Evolutionary conservation across 2,329 filamentous ascomycete genomes (phyloP), one percentile per base, ranked within the genome.

Genomic region (Calonectria hawksworthii): DNA sequence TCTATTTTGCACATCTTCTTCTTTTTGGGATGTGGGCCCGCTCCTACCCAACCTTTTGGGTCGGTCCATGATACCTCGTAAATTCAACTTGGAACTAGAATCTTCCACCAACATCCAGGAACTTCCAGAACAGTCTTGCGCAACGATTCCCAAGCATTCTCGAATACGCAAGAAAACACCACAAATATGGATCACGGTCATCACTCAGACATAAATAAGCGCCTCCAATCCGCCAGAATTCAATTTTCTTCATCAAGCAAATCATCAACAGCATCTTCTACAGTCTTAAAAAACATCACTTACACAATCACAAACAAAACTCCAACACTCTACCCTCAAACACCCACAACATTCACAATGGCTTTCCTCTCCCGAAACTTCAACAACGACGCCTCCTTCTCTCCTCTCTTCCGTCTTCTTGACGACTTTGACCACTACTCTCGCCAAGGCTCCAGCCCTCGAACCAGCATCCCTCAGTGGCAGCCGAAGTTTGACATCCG

Each of bases 401-500:
- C 87, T 47, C 90, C 91, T 69, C 89, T 93, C 82, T 92, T 93
- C 88, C 90, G 90, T 74, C 88, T 93, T 74, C 89, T 93, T 63
- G 90, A 93, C 80, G 91, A 93, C 84, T 92, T 90, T 77, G 91
- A 93, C 82, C 87, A 85, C 82, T 92, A 92, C 85, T 86, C 85
- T 75, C 86, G 86, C 63, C 85, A 88, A 73, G 74, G 77, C 61
- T 78, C 78, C 67, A 81, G 80, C 50, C 6, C 44, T 47, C 81
- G 81, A 64, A 73, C 73, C 32, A 77, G 75, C 73, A 78, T 89
- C 64, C 88, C 87, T 61, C 87, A 90, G 81, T 96, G 95, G 90
- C 90, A 91, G 73, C 95, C 94, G 70, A 94, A 92, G 85, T 96
- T 96, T 82, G 94, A 96, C 81, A 89, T 96, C 76, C 93, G 91